Evolutionary conservation across 1,284 basidiomycete species (phyloP).

Genomic region (Boletellus deceptivus): DNA sequence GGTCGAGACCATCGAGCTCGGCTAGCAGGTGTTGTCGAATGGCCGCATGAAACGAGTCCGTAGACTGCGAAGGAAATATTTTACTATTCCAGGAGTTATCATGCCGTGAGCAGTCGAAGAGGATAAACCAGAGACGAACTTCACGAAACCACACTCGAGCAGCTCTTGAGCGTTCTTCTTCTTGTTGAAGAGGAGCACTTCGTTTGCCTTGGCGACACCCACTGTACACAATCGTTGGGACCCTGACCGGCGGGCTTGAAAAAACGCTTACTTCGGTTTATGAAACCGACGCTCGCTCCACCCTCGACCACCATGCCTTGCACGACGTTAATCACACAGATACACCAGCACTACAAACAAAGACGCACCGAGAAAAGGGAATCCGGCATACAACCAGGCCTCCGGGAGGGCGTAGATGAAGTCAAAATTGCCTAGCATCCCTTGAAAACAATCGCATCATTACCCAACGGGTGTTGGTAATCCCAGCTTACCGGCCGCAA

Average conservation of each 20-base stretch:
- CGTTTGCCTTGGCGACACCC: constrained; percentile 66
- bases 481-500: constrained; percentile 53
- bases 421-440: constrained; percentile 69
- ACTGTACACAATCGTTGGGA: constrained; percentile 38
- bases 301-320: constrained; percentile 63
- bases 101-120: neutral
- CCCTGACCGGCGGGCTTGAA: neutral
- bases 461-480: neutral
- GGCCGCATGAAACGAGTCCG: constrained; percentile 51
- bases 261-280: constrained; percentile 51
- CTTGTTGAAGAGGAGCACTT: constrained; percentile 66
- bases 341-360: neutral
- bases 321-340: constrained; percentile 1
- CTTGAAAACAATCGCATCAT: constrained; percentile 32
- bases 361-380: constrained; percentile 63
- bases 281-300: constrained; percentile 65
- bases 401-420: constrained; percentile 68
- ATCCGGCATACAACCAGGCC: constrained; percentile 62
- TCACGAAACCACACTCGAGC: constrained; percentile 60
- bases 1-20: constrained; percentile 57
- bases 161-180: constrained; percentile 62
- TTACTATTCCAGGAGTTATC: constrained; percentile 39
- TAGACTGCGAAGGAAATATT: constrained; percentile 55
- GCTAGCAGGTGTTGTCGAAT: constrained; percentile 48
- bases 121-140: constrained; percentile 40